Base-by-base conservation (phyloP, 192 early-diverging fungal species). In the Coemansia sp. region DNA sequence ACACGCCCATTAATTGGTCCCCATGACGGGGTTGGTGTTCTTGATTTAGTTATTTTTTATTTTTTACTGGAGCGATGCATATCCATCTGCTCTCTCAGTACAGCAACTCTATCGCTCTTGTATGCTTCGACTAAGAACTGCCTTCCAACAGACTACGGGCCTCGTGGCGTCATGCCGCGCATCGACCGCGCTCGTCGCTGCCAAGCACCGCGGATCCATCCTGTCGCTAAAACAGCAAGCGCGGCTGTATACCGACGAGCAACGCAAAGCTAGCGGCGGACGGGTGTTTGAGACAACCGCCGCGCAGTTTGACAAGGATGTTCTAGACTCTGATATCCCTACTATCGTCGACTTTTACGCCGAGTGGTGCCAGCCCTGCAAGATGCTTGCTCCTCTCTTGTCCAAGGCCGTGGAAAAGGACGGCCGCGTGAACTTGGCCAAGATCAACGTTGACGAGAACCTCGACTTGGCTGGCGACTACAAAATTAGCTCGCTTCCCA, bases 301-400 rank as follows among this genome's bases (percentile, higher is more conserved):
- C 12, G 77, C 77, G 15, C 86, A 81, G 38, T 93, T 94, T 72
- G 74, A 86, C 22, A 54, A 65, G 29, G 76, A 91, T 20, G 79
- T 94, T 12, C 60, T 69, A 22, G 64, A 78, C n/a, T 86, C 90
- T 7, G 78, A 87, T 4, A 73, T 88, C 36, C 91, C 91, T 2
- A 86, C 90, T 14, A 64, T 95, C 40, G 94, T 95, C 15, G 94
- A 95, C 54, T 95, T 94, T 72, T 74, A 73, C 37, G 65, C 59
- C 47, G 88, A 89, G 36, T 96, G 94, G 94, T 95, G 93, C 71
- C 86, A 88, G 49, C 93, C 93, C 15, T 96, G 94, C 80, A 88
- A 87, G 40, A 76, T 92, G 71, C 74, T 96, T 7, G 88, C 86
- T 8, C 93, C 93, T 19, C 68, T 90, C 22, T 74, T 96, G 22